Conservation (phyloP, 2,329 filamentous ascomycete genomes). For the Pseudogymnoascus sp. region DNA sequence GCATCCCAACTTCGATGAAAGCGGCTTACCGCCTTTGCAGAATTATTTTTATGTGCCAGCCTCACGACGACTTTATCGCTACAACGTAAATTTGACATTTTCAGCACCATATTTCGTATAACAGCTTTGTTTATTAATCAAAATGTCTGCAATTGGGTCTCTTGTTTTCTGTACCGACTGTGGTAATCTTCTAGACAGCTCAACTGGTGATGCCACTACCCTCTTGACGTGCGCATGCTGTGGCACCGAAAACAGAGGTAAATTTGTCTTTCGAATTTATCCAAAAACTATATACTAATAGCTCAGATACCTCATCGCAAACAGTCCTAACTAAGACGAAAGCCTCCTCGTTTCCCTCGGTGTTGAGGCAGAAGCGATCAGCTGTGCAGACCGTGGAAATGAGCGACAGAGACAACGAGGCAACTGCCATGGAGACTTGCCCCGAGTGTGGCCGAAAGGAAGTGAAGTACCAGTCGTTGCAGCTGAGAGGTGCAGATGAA, state of each 20-base stretch:
- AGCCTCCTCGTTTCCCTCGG: slow-evolving; percentile 81
- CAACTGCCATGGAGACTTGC: slow-evolving; percentile 63
- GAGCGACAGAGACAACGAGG: slow-evolving; percentile 70
- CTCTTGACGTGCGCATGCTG: slow-evolving; percentile 80
- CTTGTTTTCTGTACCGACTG: slow-evolving; percentile 91
- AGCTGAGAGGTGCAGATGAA: slow-evolving; percentile 89
- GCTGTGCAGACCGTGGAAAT: slow-evolving; percentile 75
- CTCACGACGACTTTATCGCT: slow-evolving; percentile 2
- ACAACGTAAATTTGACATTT: slow-evolving; percentile 1
- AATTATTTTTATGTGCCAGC: slow-evolving; percentile 11
- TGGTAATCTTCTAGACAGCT: slow-evolving; percentile 80
- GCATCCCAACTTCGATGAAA: slow-evolving; percentile 8
- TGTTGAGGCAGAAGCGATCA: slow-evolving; percentile 80
- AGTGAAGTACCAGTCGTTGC: slow-evolving; percentile 78
- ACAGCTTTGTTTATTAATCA: slow-evolving; percentile 21
- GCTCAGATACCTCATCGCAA: slow-evolving; percentile 65
- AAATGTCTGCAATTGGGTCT: slow-evolving; percentile 84
- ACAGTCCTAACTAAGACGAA: slow-evolving; percentile 79
- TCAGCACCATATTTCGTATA: not conserved
- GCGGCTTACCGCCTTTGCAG: slow-evolving; percentile 11
- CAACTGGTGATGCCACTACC: slow-evolving; percentile 68
- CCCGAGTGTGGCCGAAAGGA: slow-evolving; percentile 74
- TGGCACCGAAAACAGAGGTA: slow-evolving; percentile 77
- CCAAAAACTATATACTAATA: slow-evolving; percentile 7
- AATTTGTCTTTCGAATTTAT: slow-evolving; percentile 21